Conservation (phyloP, 306 rosid genomes). For the Ammopiptanthus mongolicus region DNA sequence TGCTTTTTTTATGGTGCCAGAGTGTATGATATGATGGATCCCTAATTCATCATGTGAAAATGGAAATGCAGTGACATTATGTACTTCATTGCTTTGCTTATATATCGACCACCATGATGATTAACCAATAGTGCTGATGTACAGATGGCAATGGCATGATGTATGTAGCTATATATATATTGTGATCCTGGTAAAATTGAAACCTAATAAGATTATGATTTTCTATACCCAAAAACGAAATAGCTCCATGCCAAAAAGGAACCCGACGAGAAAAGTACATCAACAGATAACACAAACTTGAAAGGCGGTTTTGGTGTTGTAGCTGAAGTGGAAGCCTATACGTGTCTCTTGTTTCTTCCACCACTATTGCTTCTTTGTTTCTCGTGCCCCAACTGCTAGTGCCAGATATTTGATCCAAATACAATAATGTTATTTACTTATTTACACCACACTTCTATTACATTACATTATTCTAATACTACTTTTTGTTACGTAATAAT, state of each 20-base stretch:
- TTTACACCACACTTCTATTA: too few species aligned
- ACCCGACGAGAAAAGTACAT: background rate
- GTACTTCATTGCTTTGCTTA: background rate
- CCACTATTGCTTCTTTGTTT: background rate
- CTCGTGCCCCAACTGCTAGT: background rate
- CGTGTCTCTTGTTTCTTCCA: conserved; percentile 1
- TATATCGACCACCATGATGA: background rate
- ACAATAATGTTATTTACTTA: too few species aligned
- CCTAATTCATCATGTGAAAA: conserved; percentile 13
- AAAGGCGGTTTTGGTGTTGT: background rate
- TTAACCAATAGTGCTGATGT: background rate
- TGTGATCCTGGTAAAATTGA: background rate
- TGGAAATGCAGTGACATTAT: background rate
- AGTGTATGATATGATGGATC: conserved; percentile 25
- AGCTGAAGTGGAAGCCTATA: background rate
- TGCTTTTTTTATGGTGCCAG: background rate
- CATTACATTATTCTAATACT: too few species aligned
- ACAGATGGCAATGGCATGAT: background rate
- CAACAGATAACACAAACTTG: conserved; percentile 2
- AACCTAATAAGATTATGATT: background rate
- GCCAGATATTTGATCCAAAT: background rate
- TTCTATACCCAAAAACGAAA: background rate
- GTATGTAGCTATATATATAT: background rate
- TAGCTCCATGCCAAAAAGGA: background rate
- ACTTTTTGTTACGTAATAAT: too few species aligned